Base-by-base conservation (phyloP, 2,329 filamentous ascomycete genomes). In the Colletotrichum eleusines region DNA sequence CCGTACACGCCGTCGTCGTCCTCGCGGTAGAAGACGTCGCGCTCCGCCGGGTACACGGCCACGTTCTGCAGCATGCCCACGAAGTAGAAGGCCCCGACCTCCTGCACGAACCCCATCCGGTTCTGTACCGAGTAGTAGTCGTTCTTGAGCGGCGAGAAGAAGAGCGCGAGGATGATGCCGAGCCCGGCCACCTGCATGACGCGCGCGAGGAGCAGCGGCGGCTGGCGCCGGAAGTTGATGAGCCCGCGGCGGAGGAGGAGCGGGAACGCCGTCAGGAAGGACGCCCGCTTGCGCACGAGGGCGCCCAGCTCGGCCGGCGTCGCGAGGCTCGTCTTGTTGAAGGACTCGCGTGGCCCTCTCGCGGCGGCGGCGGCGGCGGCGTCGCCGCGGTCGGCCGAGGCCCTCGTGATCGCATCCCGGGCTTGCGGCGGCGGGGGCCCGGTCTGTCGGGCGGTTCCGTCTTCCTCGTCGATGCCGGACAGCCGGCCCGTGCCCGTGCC, bases 41-140 rank as follows among this genome's bases (percentile, higher is more conserved):
- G 86, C 76, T 94, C 92, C 50, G 83, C 83, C 0, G 92, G 92
- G 76, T 94, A 94, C 9, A 93, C 85, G 3, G 91, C 91, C 5
- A 94, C 90, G 75, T 94, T 94, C 78, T 94, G 91, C 16, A 94
- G 84, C 91, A 94, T 94, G 35, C 92, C 92, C 2, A 93, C 88
- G 74, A 92, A 92, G 79, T 92, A 92, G 44, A 93, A 88, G 0
- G 91, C 90, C 1, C 89, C 88, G 38, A 94, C 85, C 76, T 94
- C 88, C 73, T 94, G 90, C 0, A 94, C 82, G 74, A 94, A 92
- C 0, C 92, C 92, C 74, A 94, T 86, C 1, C 92, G 87, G 61
- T 90, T 93, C 78, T 94, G 92, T 0, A 95, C 86, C 1, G 88
- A 88, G 63, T 85, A 88, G 81, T 92, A 94, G 78, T 94, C 86